Percentiles rank a stretch among this genome's conserved stretches.
Conservation (phyloP, 169 alveolate genomes). For the Perkinsus chesapeaki region DNA sequence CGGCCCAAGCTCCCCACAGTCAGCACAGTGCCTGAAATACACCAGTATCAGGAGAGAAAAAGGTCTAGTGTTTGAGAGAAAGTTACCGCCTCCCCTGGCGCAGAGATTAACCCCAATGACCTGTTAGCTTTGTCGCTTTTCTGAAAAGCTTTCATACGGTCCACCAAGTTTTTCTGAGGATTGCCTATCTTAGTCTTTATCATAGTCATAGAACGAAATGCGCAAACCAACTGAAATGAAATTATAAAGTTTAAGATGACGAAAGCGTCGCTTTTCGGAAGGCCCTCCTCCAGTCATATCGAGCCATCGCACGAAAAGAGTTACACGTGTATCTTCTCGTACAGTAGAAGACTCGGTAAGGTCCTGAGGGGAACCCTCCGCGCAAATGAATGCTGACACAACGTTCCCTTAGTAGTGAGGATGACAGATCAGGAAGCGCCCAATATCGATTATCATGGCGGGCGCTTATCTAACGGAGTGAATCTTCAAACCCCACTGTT, state of each 20-base stretch:
- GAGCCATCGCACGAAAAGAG: too few species aligned
- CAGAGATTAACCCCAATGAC: not conserved
- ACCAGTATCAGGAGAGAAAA: conserved; percentile 13
- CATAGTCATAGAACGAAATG: not conserved
- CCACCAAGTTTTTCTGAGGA: conserved; percentile 9
- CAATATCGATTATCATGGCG: too few species aligned
- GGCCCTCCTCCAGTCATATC: too few species aligned
- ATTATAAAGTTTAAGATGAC: not conserved
- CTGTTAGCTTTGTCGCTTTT: not conserved
- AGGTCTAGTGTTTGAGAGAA: too few species aligned
- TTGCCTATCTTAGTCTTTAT: not conserved
- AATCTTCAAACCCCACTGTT: too few species aligned
- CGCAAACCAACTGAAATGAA: not conserved
- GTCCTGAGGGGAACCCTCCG: too few species aligned
- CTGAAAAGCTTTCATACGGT: conserved; percentile 29
- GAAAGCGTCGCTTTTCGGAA: not conserved
- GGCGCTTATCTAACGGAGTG: too few species aligned
- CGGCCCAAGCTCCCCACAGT: conserved; percentile 55
- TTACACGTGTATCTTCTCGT: too few species aligned
- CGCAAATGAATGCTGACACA: too few species aligned
- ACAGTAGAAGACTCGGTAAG: too few species aligned
- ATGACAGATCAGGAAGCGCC: too few species aligned
- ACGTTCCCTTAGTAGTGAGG: too few species aligned
- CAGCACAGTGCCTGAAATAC: conserved; percentile 39
- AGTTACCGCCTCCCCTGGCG: not conserved